phyloP scores from a whole-genome alignment of 108 stramenopile genomes.

The Nitzschia sp. region DNA sequence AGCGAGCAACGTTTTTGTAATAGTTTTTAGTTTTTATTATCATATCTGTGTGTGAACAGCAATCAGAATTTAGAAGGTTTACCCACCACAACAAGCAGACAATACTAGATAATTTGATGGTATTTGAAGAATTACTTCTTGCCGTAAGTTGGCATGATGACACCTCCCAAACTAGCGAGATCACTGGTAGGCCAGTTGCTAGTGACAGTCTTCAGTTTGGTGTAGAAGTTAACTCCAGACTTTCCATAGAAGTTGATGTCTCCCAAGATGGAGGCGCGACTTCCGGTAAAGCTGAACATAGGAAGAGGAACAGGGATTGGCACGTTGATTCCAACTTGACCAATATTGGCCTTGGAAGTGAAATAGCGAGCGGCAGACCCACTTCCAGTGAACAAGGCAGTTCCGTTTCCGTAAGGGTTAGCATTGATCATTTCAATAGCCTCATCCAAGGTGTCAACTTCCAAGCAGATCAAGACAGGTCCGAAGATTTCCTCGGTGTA shows the following conservation, averaged over 20 bases:
- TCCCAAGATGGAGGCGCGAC: constrained; percentile 80
- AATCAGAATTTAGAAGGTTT: too few species aligned
- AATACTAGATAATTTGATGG: too few species aligned
- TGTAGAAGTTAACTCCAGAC: constrained; percentile 92
- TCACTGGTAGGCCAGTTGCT: constrained; percentile 80
- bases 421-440: constrained; percentile 83
- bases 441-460: constrained; percentile 83
- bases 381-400: constrained; percentile 83
- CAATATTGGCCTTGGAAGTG: constrained; percentile 86
- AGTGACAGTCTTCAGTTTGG: constrained; percentile 92
- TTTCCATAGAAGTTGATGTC: constrained; percentile 93
- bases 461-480: constrained; percentile 81
- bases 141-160: constrained; percentile 80
- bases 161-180: constrained; percentile 53
- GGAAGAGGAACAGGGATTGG: constrained; percentile 96
- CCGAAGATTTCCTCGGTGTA: constrained; percentile 96
- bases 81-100: too few species aligned
- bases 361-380: constrained; percentile 92
- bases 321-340: constrained; percentile 85
- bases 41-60: too few species aligned
- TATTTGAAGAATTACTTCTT: neutral
- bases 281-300: constrained; percentile 94
- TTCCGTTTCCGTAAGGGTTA: constrained; percentile 92
- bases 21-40: too few species aligned
- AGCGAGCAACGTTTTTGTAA: too few species aligned